Percentiles rank a stretch among this genome's conserved stretches.
Evolutionary conservation across 768 basidiomycete genomes (phyloP).

Genomic region (Amanita exitialis): DNA sequence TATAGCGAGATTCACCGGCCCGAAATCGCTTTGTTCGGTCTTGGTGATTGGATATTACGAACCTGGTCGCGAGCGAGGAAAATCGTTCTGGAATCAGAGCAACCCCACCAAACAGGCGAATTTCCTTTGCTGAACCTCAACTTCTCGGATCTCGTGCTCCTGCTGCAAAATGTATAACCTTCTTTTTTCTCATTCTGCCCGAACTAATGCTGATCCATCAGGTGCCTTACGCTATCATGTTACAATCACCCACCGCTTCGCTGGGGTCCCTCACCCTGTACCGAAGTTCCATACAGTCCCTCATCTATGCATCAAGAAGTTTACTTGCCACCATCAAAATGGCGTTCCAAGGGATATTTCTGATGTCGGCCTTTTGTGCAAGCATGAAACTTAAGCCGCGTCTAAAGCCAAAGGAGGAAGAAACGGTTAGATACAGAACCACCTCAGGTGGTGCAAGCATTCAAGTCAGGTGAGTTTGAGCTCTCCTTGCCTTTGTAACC

Average conservation of each 20-base stretch:
- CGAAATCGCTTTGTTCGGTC: constrained; percentile 73
- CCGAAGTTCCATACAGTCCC: constrained; percentile 64
- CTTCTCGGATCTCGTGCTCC: constrained; percentile 51
- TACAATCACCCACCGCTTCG: constrained; percentile 64
- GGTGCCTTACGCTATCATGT: constrained; percentile 67
- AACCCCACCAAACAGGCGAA: constrained; percentile 28
- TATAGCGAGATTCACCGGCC: constrained; percentile 70
- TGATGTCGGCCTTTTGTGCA: constrained; percentile 81
- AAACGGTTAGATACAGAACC: constrained; percentile 36
- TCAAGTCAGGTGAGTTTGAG: constrained; percentile 44
- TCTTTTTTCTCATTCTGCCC: constrained; percentile 11
- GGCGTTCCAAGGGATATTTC: constrained; percentile 80
- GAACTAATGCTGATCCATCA: constrained; percentile 18
- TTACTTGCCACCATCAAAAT: constrained; percentile 54
- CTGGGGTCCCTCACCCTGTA: constrained; percentile 79
- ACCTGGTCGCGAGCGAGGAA: constrained; percentile 64
- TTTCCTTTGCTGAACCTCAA: constrained; percentile 46
- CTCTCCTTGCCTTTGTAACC: neutral
- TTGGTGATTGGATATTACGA: constrained; percentile 77
- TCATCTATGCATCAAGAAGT: constrained; percentile 56
- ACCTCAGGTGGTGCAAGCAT: constrained; percentile 55
- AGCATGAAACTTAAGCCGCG: constrained; percentile 62
- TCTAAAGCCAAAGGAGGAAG: constrained; percentile 50
- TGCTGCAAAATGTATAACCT: constrained; percentile 60
- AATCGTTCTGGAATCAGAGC: constrained; percentile 48